These are phyloP conservation scores for Claviceps sorghi DNA, from an alignment of 2,329 filamentous ascomycete species.

Conservation along the genomic window DNA sequence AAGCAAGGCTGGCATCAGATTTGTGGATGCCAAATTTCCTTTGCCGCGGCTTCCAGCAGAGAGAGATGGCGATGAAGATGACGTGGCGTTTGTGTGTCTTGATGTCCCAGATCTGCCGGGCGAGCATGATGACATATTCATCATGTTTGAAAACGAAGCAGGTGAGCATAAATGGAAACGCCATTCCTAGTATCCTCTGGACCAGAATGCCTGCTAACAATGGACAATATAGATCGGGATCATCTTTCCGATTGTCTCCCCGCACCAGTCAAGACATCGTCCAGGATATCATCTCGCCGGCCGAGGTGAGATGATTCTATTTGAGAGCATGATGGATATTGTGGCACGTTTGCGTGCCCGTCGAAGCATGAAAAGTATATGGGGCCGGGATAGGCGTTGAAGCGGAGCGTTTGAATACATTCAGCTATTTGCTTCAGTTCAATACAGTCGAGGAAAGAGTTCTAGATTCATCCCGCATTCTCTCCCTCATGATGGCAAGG, in stretches of 20 bases:
- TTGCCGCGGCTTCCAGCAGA: slow-evolving; percentile 49
- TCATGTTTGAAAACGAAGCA: slow-evolving; percentile 66
- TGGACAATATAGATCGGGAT: slow-evolving; percentile 33
- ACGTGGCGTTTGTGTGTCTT: slow-evolving; percentile 65
- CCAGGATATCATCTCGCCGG: slow-evolving; percentile 19
- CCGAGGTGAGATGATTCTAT: slow-evolving; percentile 1
- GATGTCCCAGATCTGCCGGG: slow-evolving; percentile 81
- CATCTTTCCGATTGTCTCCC: slow-evolving; percentile 36
- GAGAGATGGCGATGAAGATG: slow-evolving; percentile 36
- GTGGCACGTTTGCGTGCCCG: background rate
- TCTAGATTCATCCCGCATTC: too few relatives aligned
- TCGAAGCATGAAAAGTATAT: background rate
- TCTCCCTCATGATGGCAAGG: too few relatives aligned
- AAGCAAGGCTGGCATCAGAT: slow-evolving; percentile 57
- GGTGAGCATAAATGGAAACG: slow-evolving; percentile 34
- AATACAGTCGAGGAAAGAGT: background rate
- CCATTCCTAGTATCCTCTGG: too few relatives aligned
- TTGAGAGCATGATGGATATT: background rate
- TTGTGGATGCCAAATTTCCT: slow-evolving; percentile 84
- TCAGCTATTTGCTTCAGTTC: background rate
- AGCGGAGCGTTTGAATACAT: slow-evolving; percentile 5
- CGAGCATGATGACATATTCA: slow-evolving; percentile 82
- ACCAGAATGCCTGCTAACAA: background rate
- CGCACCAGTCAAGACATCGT: slow-evolving; percentile 38
- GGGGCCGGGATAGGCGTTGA: slow-evolving; percentile 4